phyloP scores from a whole-genome alignment of 208 protist species.

The Trypanosoma mega region DNA sequence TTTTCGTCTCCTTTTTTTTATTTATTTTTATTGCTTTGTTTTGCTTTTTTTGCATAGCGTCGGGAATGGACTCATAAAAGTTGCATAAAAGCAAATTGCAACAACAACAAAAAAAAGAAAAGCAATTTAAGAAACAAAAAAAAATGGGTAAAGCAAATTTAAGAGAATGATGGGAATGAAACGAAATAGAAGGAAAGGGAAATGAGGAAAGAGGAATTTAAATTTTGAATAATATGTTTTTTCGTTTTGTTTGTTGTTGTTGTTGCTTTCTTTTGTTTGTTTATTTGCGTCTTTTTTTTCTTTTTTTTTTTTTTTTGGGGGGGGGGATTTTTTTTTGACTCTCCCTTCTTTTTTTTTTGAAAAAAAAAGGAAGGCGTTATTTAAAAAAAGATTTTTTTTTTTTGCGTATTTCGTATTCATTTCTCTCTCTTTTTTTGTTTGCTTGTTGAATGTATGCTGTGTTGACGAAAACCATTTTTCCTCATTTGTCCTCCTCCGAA shows the following conservation, averaged over 20 bases:
- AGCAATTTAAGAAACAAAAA: neutral
- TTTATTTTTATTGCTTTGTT: conserved; percentile 18
- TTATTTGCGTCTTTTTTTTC: conserved; percentile 1
- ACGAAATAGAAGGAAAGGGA: neutral
- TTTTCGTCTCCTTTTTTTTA: conserved; percentile 12
- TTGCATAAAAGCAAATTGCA: too few relatives aligned
- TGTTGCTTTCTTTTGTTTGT: conserved; percentile 18
- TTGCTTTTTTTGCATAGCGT: conserved; percentile 1
- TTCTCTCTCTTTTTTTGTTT: conserved; percentile 14
- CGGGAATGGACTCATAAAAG: too few relatives aligned
- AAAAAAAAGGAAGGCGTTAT: neutral
- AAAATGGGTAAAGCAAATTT: neutral
- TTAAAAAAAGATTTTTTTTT: conserved; percentile 8
- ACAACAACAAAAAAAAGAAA: too few relatives aligned
- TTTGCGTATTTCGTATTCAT: neutral
- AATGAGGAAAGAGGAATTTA: too few relatives aligned
- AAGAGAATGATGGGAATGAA: neutral
- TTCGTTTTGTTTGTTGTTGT: conserved; percentile 23
- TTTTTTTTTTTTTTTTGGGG: conserved; percentile 3
- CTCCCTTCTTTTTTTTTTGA: conserved; percentile 14
- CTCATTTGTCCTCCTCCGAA: too few relatives aligned
- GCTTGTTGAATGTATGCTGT: too few relatives aligned
- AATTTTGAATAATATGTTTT: conserved; percentile 12
- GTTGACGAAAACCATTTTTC: too few relatives aligned
- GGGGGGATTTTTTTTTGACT: too few relatives aligned